Base-by-base conservation (phyloP, 2,329 filamentous ascomycete genomes). In the Ophiocordyceps camponoti-floridani region DNA sequence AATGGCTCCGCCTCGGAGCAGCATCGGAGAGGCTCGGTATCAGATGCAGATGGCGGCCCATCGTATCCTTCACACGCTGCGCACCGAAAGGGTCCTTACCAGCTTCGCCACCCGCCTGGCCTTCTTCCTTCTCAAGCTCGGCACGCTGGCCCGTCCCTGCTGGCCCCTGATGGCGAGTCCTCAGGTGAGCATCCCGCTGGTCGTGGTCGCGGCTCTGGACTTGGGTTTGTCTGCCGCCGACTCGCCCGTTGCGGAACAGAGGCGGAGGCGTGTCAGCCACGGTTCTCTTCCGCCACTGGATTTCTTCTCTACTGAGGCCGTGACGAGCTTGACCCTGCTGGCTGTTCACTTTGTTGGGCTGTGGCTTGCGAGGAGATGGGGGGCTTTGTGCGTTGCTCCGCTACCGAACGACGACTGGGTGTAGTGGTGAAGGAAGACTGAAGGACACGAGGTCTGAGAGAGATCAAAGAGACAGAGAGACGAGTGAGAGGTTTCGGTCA, bases 51-150 rank as follows among this genome's bases (percentile, higher is more conserved):
- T 69, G n/a, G 51, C 55, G 3, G 53, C 60, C 43, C 63, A 71
- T 48, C 50, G 48, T 5, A 30, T 54, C 12, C 49, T 51, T 43
- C 45, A 46, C 4, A 42, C 47, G 3, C 14, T 61, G 54, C 48
- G 52, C 52, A 42, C 49, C 50, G 49, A 54, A 52, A 40, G 62
- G 56, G 53, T 49, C 50, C 43, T 56, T 8, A 31, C 61, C 7
- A 49, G 54, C 54, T 60, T 58, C 58, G 60, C 43, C 44, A 64
- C 5, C 18, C 79, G 79, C 42, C 60, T 84, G 3, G 52, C 60
- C 1, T 52, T 88, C 1, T 88, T 94, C 52, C 57, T 81, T 6
- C 51, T 72, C 43, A 94, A 94, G 59, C 62, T 87, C 9, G 62
- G 71, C 12, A 75, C 76, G 0, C 61, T 91, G 10, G 69, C 73